These are phyloP conservation scores for Populus hybrid DNA, from an alignment of 441 rosid genomes.

Conservation along the genomic window DNA sequence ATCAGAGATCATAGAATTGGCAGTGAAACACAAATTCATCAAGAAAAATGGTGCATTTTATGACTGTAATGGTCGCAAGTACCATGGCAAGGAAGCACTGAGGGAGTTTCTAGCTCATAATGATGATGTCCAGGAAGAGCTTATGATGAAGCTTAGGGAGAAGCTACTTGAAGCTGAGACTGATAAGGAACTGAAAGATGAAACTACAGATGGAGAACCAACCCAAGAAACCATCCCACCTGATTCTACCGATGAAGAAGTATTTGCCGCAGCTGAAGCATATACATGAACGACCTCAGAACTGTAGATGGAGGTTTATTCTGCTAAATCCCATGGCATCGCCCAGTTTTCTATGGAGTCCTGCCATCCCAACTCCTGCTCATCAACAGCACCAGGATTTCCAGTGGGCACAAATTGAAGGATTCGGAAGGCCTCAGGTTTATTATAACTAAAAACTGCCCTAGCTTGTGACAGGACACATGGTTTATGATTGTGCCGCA, in stretches of 20 bases:
- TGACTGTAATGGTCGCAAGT: slow-evolving; percentile 39
- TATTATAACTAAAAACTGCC: no score
- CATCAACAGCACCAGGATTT: neutral
- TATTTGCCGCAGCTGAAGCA: slow-evolving; percentile 53
- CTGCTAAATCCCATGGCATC: slow-evolving; percentile 13
- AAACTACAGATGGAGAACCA: slow-evolving; percentile 30
- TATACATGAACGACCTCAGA: slow-evolving; percentile 11
- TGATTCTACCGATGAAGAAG: slow-evolving; percentile 70
- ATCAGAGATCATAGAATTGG: slow-evolving; percentile 70
- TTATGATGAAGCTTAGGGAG: slow-evolving; percentile 54
- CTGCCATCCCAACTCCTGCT: slow-evolving; percentile 12
- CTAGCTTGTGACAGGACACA: no score
- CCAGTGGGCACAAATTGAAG: neutral
- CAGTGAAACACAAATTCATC: slow-evolving; percentile 64
- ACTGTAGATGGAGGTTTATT: slow-evolving; percentile 1
- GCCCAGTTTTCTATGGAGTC: slow-evolving; percentile 10
- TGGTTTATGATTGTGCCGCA: neutral
- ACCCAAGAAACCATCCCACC: slow-evolving; percentile 38
- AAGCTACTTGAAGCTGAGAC: slow-evolving; percentile 39
- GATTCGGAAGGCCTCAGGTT: no score
- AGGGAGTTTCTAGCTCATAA: slow-evolving; percentile 49
- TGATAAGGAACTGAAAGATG: slow-evolving; percentile 27
- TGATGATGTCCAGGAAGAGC: slow-evolving; percentile 50
- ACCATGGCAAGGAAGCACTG: slow-evolving; percentile 73
- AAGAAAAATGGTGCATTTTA: slow-evolving; percentile 45